These are phyloP conservation scores for Sclerotinia glacialis DNA, from an alignment of 2,329 filamentous ascomycete species.

Conservation along the genomic window DNA sequence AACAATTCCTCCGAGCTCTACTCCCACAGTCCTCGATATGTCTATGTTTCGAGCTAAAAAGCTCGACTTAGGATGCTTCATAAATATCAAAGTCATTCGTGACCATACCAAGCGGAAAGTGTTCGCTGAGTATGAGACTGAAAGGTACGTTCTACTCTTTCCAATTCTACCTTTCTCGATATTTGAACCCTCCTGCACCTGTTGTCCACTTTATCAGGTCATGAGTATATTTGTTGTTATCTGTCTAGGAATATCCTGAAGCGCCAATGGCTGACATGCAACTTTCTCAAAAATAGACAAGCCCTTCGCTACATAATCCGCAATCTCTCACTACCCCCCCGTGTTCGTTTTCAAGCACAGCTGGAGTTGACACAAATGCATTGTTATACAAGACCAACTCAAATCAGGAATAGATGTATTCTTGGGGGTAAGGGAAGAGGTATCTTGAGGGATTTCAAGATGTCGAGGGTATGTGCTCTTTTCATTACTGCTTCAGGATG, in stretches of 20 bases:
- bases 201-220: not conserved
- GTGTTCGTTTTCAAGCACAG: slow-evolving; percentile 86
- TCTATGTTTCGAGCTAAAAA: slow-evolving; percentile 87
- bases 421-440: slow-evolving; percentile 85
- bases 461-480: slow-evolving; percentile 74
- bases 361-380: slow-evolving; percentile 94
- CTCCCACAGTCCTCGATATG: slow-evolving; percentile 50
- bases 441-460: slow-evolving; percentile 89
- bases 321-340: slow-evolving; percentile 80
- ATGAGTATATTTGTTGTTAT: not conserved
- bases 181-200: no score
- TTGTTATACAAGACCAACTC: slow-evolving; percentile 86
- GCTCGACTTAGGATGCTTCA: slow-evolving; percentile 82
- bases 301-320: slow-evolving; percentile 88
- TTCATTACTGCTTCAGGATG: not conserved
- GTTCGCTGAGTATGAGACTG: slow-evolving; percentile 80
- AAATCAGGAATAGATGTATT: slow-evolving; percentile 92
- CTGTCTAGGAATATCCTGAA: not conserved
- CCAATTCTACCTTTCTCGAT: not conserved
- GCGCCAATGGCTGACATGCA: slow-evolving; percentile 13
- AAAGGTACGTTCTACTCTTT: slow-evolving; percentile 55
- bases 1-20: not conserved
- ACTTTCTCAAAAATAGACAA: slow-evolving; percentile 60
- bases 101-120: slow-evolving; percentile 97
- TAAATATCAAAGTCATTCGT: slow-evolving; percentile 83